phyloP scores from a whole-genome alignment of 2,329 filamentous ascomycete genomes.

The Calonectria pauciramosa region DNA sequence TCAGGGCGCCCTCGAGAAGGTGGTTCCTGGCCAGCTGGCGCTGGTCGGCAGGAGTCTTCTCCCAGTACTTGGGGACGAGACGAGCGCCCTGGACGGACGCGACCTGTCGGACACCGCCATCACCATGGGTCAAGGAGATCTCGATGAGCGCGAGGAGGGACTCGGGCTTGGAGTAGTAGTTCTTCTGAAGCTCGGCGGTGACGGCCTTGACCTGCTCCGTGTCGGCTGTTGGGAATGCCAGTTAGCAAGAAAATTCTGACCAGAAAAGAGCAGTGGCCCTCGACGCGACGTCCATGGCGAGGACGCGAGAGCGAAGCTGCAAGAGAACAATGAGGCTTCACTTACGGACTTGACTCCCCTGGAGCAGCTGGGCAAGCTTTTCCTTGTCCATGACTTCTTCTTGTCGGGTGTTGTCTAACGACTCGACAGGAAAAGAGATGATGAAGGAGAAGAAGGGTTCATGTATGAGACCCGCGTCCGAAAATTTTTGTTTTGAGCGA shows the following conservation, averaged over 20 bases:
- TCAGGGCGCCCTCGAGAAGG: slow-evolving; percentile 85
- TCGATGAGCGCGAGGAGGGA: slow-evolving; percentile 90
- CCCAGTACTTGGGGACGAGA: slow-evolving; percentile 89
- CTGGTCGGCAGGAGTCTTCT: slow-evolving; percentile 77
- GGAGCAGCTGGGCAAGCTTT: slow-evolving; percentile 87
- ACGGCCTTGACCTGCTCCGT: slow-evolving; percentile 91
- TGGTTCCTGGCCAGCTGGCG: slow-evolving; percentile 86
- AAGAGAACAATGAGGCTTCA: slow-evolving; percentile 44
- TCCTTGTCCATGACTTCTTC: slow-evolving; percentile 64
- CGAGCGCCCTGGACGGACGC: slow-evolving; percentile 91
- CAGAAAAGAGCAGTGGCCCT: slow-evolving; percentile 15
- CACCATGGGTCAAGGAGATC: slow-evolving; percentile 84
- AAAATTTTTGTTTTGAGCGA: slow-evolving; percentile 26
- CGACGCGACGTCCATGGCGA: neutral
- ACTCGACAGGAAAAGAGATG: slow-evolving; percentile 40
- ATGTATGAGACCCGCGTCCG: slow-evolving; percentile 15
- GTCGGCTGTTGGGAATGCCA: slow-evolving; percentile 72
- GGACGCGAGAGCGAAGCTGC: neutral
- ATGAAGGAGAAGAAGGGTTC: slow-evolving; percentile 28
- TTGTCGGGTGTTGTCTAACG: slow-evolving; percentile 38
- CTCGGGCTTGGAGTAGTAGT: slow-evolving; percentile 89
- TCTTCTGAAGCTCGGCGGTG: slow-evolving; percentile 90
- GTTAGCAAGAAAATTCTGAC: slow-evolving; percentile 31
- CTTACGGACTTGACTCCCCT: slow-evolving; percentile 90
- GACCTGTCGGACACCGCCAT: slow-evolving; percentile 83